Percentiles rank a stretch among this genome's conserved stretches.
These are phyloP conservation scores for Limnomonas spitsbergensis DNA, from an alignment of 139 green algal genomes.

Conservation along the genomic window DNA sequence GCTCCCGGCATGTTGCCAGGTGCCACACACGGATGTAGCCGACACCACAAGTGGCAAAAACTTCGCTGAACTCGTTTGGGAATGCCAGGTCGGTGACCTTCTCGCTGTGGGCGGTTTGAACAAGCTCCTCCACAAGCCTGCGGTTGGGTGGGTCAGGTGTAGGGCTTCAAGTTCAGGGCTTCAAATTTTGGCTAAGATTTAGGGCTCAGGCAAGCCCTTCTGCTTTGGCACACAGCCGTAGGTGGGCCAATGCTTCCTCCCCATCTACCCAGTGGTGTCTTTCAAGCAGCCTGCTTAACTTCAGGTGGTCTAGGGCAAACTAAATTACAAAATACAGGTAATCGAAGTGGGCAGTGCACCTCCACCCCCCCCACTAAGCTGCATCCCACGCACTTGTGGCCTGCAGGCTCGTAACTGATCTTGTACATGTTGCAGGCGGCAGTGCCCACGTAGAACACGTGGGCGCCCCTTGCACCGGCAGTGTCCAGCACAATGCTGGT, in stretches of 20 bases:
- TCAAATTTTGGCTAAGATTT: no score
- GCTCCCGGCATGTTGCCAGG: conserved; percentile 65
- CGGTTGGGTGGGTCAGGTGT: neutral
- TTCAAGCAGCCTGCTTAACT: no score
- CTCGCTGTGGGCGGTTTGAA: conserved; percentile 69
- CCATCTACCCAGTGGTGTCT: no score
- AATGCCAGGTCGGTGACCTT: conserved; percentile 74
- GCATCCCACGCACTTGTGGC: conserved; percentile 8
- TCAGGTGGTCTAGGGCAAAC: no score
- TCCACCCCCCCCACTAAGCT: no score
- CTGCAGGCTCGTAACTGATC: conserved; percentile 11
- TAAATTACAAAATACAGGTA: no score
- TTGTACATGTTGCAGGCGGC: conserved; percentile 70
- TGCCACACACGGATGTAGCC: conserved; percentile 80
- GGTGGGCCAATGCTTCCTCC: no score
- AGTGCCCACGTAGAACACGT: conserved; percentile 66
- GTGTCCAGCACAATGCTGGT: conserved; percentile 60
- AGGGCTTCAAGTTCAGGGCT: neutral
- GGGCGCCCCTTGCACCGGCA: conserved; percentile 25
- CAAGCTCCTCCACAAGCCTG: conserved; percentile 59
- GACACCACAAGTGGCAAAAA: conserved; percentile 70
- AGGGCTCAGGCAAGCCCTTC: no score
- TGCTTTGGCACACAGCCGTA: no score
- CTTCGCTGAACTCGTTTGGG: conserved; percentile 58
- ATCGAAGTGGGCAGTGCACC: no score